phyloP scores from a whole-genome alignment of 1,284 basidiomycete genomes.

The Vanrija pseudolonga region DNA sequence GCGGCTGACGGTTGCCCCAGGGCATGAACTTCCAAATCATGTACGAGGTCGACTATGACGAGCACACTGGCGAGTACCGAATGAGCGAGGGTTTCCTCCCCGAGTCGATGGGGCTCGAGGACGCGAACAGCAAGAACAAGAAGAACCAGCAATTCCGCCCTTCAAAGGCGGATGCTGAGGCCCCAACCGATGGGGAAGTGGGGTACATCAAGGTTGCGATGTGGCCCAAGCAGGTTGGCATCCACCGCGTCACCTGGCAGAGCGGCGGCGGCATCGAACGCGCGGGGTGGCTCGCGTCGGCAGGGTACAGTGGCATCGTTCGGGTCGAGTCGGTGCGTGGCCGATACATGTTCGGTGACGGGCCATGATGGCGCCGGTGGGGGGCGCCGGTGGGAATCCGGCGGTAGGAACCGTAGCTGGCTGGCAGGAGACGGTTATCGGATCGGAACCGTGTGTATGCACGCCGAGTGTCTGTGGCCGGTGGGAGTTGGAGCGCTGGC shows the following conservation, averaged over 20 bases:
- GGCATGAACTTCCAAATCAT: slow-evolving; percentile 72
- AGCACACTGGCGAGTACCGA: slow-evolving; percentile 64
- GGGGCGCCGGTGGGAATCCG: too few species aligned
- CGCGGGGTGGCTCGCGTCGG: slow-evolving; percentile 68
- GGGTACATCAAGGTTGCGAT: slow-evolving; percentile 52
- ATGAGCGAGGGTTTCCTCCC: slow-evolving; percentile 82
- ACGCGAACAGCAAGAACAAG: slow-evolving; percentile 13
- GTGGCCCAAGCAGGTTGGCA: slow-evolving; percentile 70
- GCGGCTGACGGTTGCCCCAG: slow-evolving; percentile 46
- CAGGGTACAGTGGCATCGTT: slow-evolving; percentile 76
- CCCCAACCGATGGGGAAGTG: slow-evolving; percentile 6
- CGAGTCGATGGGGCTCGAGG: slow-evolving; percentile 52
- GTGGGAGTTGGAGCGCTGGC: too few species aligned
- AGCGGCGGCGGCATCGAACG: slow-evolving; percentile 63
- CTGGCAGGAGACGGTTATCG: neutral
- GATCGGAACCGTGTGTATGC: neutral
- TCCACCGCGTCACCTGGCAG: slow-evolving; percentile 78
- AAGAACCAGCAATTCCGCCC: slow-evolving; percentile 11
- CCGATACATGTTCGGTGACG: slow-evolving; percentile 60
- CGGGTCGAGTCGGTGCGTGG: slow-evolving; percentile 70
- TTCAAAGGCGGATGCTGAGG: slow-evolving; percentile 10
- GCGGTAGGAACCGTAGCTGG: neutral
- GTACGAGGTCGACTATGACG: slow-evolving; percentile 80
- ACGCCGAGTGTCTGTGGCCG: too few species aligned
- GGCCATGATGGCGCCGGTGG: slow-evolving; percentile 21